Base-by-base conservation (phyloP, 805 yeast genomes). In the Lachancea lanzarotensis region DNA sequence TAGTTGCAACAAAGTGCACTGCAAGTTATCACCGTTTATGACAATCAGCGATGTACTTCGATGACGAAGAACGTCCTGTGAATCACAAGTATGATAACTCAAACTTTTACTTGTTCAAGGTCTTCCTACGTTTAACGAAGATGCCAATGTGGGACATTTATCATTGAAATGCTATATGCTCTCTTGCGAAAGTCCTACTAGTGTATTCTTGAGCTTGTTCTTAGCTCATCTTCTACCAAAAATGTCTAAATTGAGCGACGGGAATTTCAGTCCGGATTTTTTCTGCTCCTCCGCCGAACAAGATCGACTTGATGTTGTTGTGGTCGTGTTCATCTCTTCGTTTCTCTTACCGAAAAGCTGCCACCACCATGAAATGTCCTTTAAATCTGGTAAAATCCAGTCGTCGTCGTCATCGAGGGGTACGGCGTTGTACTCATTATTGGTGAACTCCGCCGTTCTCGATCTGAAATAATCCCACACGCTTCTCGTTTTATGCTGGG, bases 391-490 rank as follows among this genome's bases (percentile, higher is more conserved):
- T 40, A 78, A 76, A 1, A 86, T 60, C 64, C 68, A 65, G 16
- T 60, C 59, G 10, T 52, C 59, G 10, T 52, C 53, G 9, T 53
- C 40, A 71, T 76, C 30, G 40, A 48, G 25, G 5, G 27, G 17
- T 2, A 41, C 15, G 10, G 53, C 45, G 1, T n/a, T 31, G 43
- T 74, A 87, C 2, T 54, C 56, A 16, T 65, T 62, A 59, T 84
- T 84, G 1, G 73, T 65, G 57, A 90, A 91, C 59, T 90, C 95
- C 10, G 62, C 62, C 16, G 72, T 71, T 19, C 96, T 70, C 5
- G 95, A 84, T 44, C 79, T 71, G 68, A 93, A 91, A 60, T 93
- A 90, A 63, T 90, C 95, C 98, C 98, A 90, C 1, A 84, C 96
- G 12, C 91, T 80, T 29, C 85, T 72, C 0, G 96, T 84, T 11